These are phyloP conservation scores for Cyclocybe cylindracea DNA, from an alignment of 768 basidiomycete species.

Conservation along the genomic window DNA sequence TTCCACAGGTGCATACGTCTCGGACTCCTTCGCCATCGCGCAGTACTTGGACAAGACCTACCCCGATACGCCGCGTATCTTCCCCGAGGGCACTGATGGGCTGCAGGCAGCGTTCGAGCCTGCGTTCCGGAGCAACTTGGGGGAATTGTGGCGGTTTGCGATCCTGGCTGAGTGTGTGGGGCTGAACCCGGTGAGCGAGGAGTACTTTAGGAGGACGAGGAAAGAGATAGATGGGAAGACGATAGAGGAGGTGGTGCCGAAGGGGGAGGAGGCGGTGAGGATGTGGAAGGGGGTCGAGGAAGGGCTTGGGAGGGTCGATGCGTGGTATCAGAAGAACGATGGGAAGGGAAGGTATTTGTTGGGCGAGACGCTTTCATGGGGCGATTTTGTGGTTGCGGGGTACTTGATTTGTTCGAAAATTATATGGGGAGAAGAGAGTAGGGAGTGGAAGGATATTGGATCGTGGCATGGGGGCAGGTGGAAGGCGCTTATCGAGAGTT, in stretches of 20 bases:
- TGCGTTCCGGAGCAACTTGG: background rate
- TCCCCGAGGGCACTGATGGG: conserved; percentile 14
- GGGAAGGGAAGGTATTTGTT: conserved; percentile 2
- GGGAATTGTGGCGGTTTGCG: conserved; percentile 4
- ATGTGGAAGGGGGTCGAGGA: conserved; percentile 11
- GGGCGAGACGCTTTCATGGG: conserved; percentile 23
- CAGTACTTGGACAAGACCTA: too few relatives aligned
- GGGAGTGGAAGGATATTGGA: conserved; percentile 32
- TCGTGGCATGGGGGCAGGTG: conserved; percentile 32
- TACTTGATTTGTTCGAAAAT: conserved; percentile 27
- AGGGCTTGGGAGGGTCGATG: conserved; percentile 8
- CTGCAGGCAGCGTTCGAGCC: conserved; percentile 10
- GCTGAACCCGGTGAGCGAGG: conserved; percentile 9
- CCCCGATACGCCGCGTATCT: too few relatives aligned
- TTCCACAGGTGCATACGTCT: too few relatives aligned
- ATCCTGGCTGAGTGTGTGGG: conserved; percentile 2
- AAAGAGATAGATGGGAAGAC: conserved; percentile 9
- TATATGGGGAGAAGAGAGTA: conserved; percentile 29
- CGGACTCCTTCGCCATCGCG: too few relatives aligned
- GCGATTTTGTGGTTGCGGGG: conserved; percentile 32
- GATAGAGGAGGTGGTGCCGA: conserved; percentile 12
- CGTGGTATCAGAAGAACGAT: conserved; percentile 8
- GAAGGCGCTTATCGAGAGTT: conserved; percentile 3
- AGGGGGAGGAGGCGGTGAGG: conserved; percentile 4
- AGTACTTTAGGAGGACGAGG: conserved; percentile 13